A percentile compares a stretch with the other conserved stretches of the same genome.
These are phyloP conservation scores for Polyporus arcularius DNA, from an alignment of 768 basidiomycete genomes.

Conservation along the genomic window DNA sequence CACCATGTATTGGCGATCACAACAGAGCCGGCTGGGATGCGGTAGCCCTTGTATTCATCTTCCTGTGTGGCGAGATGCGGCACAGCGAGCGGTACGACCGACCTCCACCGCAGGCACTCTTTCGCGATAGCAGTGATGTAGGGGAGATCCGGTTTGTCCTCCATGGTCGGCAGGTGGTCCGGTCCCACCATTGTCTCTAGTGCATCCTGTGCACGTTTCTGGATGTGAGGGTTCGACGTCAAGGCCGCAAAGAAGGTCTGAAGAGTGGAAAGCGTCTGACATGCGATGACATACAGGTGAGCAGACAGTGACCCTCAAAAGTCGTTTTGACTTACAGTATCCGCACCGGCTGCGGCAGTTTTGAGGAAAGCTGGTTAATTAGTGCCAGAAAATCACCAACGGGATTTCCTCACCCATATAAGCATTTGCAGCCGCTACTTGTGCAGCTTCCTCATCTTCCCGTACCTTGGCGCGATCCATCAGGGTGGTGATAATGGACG, in stretches of 20 bases:
- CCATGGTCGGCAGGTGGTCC: slow-evolving; percentile 21
- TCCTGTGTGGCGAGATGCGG: slow-evolving; percentile 17
- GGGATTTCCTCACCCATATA: no score
- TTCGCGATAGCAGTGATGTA: slow-evolving; percentile 25
- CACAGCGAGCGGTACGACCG: slow-evolving; percentile 16
- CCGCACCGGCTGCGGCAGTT: no score
- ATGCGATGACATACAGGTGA: no score
- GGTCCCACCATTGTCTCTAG: slow-evolving; percentile 21
- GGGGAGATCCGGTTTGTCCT: slow-evolving; percentile 20
- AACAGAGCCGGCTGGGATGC: slow-evolving; percentile 19
- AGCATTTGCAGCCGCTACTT: no score
- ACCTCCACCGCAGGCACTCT: slow-evolving; percentile 25
- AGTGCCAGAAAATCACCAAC: no score
- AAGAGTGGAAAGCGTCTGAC: slow-evolving; percentile 11
- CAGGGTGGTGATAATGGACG: no score
- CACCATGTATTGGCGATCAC: slow-evolving; percentile 20
- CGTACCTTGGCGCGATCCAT: no score
- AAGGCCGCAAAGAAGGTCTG: slow-evolving; percentile 19
- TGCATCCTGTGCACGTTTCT: slow-evolving; percentile 16
- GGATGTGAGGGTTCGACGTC: slow-evolving; percentile 16
- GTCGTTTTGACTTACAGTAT: no score
- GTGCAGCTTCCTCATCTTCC: no score
- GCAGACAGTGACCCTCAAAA: no score
- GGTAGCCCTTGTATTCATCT: slow-evolving; percentile 19
- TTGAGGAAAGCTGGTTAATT: no score